Conservation (phyloP, 257 asterid species). For the Solanum sejunctum region DNA sequence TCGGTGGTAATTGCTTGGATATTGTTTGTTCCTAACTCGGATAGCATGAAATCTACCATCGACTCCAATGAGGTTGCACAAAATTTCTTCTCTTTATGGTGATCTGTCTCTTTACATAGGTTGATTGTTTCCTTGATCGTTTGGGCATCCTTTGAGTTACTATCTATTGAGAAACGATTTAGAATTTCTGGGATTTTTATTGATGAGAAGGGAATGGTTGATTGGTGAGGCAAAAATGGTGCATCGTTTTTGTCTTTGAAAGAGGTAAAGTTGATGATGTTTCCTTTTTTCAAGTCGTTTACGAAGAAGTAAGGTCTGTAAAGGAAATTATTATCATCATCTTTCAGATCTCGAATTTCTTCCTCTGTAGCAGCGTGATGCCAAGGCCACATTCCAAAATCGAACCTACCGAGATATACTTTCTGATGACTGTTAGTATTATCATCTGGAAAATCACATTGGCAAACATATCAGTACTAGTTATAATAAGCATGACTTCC, state of each 20-base stretch:
- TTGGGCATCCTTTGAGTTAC: not conserved
- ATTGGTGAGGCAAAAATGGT: conserved; percentile 1
- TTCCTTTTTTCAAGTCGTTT: not conserved
- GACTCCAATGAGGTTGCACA: not conserved
- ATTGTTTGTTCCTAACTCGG: not conserved
- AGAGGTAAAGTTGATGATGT: not conserved
- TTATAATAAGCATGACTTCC: too few species aligned
- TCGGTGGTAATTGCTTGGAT: not conserved
- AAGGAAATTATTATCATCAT: not conserved
- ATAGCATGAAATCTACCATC: not conserved
- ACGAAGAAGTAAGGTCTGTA: not conserved
- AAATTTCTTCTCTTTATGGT: not conserved
- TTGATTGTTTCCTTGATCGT: not conserved
- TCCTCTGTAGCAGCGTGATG: not conserved
- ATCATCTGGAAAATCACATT: not conserved
- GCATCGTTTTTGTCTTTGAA: not conserved
- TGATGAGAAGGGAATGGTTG: conserved; percentile 5
- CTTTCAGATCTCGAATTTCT: not conserved
- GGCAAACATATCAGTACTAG: not conserved
- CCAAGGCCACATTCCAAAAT: not conserved
- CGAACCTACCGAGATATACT: not conserved
- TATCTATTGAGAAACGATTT: not conserved
- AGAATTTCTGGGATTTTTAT: not conserved
- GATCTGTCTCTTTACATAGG: not conserved
- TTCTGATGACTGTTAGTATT: not conserved